These are phyloP conservation scores for Mycena haematopus DNA, from an alignment of 768 basidiomycete genomes.

Conservation along the genomic window DNA sequence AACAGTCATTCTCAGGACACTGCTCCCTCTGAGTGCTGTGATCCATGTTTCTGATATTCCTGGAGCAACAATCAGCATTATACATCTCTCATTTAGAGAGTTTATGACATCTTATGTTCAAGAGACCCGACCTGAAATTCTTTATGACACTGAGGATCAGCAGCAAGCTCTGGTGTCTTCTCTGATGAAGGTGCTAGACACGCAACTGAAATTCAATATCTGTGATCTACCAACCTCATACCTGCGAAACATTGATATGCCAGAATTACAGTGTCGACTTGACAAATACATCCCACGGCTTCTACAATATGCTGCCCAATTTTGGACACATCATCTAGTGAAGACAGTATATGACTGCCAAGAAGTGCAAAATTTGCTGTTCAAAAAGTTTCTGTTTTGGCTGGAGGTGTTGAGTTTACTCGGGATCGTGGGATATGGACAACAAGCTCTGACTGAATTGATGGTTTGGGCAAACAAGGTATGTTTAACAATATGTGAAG, in stretches of 20 bases:
- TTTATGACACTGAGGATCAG: not conserved
- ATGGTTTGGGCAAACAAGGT: conserved; percentile 2
- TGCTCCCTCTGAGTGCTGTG: conserved; percentile 7
- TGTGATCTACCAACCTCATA: conserved; percentile 3
- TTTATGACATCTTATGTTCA: not conserved
- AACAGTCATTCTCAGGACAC: not conserved
- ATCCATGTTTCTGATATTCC: not conserved
- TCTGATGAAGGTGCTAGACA: not conserved
- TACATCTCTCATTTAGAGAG: conserved; percentile 14
- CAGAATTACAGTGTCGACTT: not conserved
- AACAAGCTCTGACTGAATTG: not conserved
- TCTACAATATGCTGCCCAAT: conserved; percentile 1
- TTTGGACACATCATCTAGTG: conserved; percentile 7
- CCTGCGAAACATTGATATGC: not conserved
- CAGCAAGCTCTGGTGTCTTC: not conserved
- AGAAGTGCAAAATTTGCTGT: not conserved
- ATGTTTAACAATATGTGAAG: not conserved
- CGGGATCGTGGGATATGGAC: not conserved
- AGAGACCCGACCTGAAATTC: not conserved
- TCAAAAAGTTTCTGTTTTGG: conserved; percentile 7
- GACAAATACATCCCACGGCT: not conserved
- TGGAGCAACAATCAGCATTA: not conserved
- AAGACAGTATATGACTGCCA: not conserved
- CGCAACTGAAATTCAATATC: conserved; percentile 1
- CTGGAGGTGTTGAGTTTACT: conserved; percentile 11